Evolutionary conservation across 352 stramenopile species (phyloP), one percentile per base, ranked within the genome.

Genomic region (Phytophthora sp.): DNA sequence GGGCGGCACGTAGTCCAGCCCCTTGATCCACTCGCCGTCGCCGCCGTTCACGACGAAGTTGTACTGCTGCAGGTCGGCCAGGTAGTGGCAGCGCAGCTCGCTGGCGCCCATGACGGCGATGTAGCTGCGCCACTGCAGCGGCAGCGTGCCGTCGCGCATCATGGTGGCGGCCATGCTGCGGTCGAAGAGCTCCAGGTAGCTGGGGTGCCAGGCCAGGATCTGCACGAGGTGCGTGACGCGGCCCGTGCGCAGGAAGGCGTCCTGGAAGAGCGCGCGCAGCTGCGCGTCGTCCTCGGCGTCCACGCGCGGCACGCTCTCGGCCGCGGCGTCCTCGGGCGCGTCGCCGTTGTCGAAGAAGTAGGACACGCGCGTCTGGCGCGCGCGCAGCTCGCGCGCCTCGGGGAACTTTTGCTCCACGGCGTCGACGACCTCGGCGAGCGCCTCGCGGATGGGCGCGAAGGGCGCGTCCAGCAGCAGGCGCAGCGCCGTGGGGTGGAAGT

Each of bases 41-140:
- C 87, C 88, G 42, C 79, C 83, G 54, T 94, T 94, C 1, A 93
- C 82, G 4, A 96, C 62, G 53, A 96, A 96, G 45, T 93, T 84
- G 66, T 92, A 87, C 66, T 95, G 84, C 37, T 94, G 73, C 26
- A 94, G 61, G 48, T 92, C 85, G 0, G 84, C 79, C 15, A 93
- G 54, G 62, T 96, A 96, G 58, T 93, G 73, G 38, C 88, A 96
- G 2, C 85, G 73, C 41, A 93, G 66, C 56, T 94, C 84, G 6
- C 84, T 81, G 20, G 83, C 65, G 8, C 86, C 88, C 84, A 96
- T 94, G 15, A 92, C 74, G 6, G 82, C 86, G 54, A 96, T 92
- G 68, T 95, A 96, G 57, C 71, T 91, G 12, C 88, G 73, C 88
- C 88, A 96, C 32, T 79, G 77, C 6, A 95, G 69, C 24, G 88